Evolutionary conservation across 2,329 filamentous ascomycete genomes (phyloP).

Genomic region (Fusarium illudens): DNA sequence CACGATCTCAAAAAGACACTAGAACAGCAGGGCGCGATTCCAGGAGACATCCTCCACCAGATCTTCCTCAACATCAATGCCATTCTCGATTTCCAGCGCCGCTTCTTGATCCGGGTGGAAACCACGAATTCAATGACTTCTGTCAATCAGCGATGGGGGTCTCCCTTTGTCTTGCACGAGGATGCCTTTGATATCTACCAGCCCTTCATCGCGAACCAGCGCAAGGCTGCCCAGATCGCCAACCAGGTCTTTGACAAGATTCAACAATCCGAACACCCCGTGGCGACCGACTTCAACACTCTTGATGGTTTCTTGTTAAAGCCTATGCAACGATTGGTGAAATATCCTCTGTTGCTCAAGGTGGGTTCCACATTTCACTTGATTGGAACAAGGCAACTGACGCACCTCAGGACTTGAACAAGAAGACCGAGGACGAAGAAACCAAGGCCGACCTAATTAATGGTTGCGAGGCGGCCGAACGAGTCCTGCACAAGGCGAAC

Average conservation of each 20-base stretch:
- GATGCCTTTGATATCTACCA: slow-evolving; percentile 93
- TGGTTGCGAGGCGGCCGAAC: slow-evolving; percentile 83
- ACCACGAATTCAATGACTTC: slow-evolving; percentile 88
- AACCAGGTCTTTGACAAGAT: slow-evolving; percentile 89
- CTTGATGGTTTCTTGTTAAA: slow-evolving; percentile 94
- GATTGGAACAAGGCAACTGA: slow-evolving; percentile 36
- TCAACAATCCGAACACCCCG: slow-evolving; percentile 74
- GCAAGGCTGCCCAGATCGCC: slow-evolving; percentile 86
- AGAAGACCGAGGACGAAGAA: slow-evolving; percentile 80
- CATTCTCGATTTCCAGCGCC: slow-evolving; percentile 92
- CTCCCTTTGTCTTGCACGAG: slow-evolving; percentile 85
- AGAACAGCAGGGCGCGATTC: slow-evolving; percentile 86
- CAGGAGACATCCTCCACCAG: slow-evolving; percentile 88
- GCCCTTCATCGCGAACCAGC: slow-evolving; percentile 96
- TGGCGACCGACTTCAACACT: slow-evolving; percentile 87
- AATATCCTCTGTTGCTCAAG: slow-evolving; percentile 90
- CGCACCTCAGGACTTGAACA: slow-evolving; percentile 75
- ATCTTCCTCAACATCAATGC: slow-evolving; percentile 97
- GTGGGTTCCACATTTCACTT: slow-evolving; percentile 55
- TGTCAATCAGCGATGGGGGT: slow-evolving; percentile 88
- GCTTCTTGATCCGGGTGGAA: slow-evolving; percentile 94
- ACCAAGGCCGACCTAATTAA: slow-evolving; percentile 75
- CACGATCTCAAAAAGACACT: slow-evolving; percentile 91
- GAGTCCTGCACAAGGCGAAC: slow-evolving; percentile 85
- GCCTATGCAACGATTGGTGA: slow-evolving; percentile 93